phyloP scores from a whole-genome alignment of 2,329 filamentous ascomycete species.

The Emergomyces pasteurianus region DNA sequence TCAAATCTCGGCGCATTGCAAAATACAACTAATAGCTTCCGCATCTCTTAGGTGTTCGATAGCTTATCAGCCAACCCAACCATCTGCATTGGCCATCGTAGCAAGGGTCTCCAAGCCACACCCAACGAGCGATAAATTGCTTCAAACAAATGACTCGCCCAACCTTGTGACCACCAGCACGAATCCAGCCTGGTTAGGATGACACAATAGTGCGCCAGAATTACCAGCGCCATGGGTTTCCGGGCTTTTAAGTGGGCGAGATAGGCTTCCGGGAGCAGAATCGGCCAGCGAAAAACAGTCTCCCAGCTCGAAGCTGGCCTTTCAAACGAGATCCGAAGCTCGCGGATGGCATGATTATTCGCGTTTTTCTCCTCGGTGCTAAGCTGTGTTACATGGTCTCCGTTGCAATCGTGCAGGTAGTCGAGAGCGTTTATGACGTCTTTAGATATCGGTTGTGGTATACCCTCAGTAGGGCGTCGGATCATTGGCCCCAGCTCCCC shows the following conservation, averaged over 20 bases:
- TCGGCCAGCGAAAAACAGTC: conserved; percentile 46
- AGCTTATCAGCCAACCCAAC: conserved; percentile 8
- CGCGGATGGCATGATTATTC: conserved; percentile 15
- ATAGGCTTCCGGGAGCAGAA: conserved; percentile 52
- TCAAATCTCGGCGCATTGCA: background rate
- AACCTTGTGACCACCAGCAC: conserved; percentile 57
- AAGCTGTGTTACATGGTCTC: conserved; percentile 10
- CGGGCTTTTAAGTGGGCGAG: conserved; percentile 49
- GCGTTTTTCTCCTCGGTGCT: conserved; percentile 12
- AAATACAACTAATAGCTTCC: background rate
- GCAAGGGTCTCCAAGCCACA: conserved; percentile 12
- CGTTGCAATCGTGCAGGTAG: conserved; percentile 13
- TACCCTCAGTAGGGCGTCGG: conserved; percentile 7
- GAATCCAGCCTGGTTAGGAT: conserved; percentile 48
- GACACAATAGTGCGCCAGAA: conserved; percentile 56
- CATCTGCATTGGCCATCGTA: conserved; percentile 17
- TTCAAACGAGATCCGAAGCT: conserved; percentile 14
- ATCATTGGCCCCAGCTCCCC: conserved; percentile 15
- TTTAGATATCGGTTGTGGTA: conserved; percentile 9
- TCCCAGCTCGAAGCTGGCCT: conserved; percentile 12
- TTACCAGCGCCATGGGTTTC: conserved; percentile 49
- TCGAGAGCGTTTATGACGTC: conserved; percentile 13
- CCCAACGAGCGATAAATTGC: conserved; percentile 34
- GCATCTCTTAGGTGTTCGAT: background rate
- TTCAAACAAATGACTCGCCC: conserved; percentile 54